These are phyloP conservation scores for Priceomyces fermenticarens DNA, from an alignment of 805 yeast genomes.

Conservation along the genomic window DNA sequence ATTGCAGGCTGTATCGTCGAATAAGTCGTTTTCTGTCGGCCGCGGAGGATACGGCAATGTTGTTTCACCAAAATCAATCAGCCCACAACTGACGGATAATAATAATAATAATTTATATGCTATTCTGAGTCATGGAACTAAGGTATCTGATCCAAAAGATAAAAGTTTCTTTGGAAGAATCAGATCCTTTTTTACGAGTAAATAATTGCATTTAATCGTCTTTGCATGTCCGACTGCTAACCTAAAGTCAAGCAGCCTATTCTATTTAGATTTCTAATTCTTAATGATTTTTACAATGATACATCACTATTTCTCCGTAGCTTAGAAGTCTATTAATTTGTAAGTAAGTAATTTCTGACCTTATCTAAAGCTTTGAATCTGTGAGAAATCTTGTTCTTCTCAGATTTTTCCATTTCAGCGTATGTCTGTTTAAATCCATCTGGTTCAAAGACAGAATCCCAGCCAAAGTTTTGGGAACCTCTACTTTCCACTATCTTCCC, in stretches of 20 bases:
- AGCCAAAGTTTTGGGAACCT: conserved; percentile 85
- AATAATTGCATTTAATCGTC: not conserved
- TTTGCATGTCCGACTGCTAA: no score
- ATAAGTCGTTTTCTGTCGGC: conserved; percentile 50
- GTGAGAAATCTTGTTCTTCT: conserved; percentile 83
- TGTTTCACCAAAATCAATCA: conserved; percentile 26
- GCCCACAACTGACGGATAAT: conserved; percentile 11
- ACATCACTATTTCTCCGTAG: no score
- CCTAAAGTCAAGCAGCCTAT: no score
- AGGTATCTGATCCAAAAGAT: conserved; percentile 15
- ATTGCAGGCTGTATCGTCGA: conserved; percentile 43
- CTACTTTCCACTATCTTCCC: conserved; percentile 77
- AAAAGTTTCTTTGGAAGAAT: conserved; percentile 46
- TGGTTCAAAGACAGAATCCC: conserved; percentile 92
- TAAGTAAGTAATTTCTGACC: conserved; percentile 53
- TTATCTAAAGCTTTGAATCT: conserved; percentile 79
- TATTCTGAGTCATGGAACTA: conserved; percentile 33
- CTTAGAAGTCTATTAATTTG: conserved; percentile 6
- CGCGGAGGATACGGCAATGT: conserved; percentile 69
- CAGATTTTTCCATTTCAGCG: conserved; percentile 80
- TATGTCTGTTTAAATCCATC: conserved; percentile 64
- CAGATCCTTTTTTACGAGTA: conserved; percentile 33
- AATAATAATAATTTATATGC: conserved; percentile 29
- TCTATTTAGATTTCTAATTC: no score
- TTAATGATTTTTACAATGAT: no score